A percentile compares a stretch with the other conserved stretches of the same genome.
Evolutionary conservation across 148 eudicot genomes (phyloP).

Genomic region (Bassia scoparia): DNA sequence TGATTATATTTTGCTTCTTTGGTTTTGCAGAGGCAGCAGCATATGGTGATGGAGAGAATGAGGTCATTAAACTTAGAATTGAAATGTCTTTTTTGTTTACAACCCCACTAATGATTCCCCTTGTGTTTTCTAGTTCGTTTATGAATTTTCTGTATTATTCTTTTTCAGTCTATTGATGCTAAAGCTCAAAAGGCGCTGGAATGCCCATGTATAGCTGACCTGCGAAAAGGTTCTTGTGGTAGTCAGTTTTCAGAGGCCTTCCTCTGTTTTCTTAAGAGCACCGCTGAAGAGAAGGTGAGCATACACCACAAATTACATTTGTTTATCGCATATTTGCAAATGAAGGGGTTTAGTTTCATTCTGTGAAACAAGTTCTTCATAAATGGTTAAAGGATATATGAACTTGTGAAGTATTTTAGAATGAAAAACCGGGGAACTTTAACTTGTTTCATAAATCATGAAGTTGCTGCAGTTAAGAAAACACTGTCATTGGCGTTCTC

Average conservation of each 20-base stretch:
- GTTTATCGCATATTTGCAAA: background rate
- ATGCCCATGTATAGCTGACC: slow-evolving; percentile 86
- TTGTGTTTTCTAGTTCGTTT: slow-evolving; percentile 1
- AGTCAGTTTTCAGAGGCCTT: slow-evolving; percentile 83
- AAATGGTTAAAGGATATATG: background rate
- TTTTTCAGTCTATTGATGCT: slow-evolving; percentile 62
- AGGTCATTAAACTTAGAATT: slow-evolving; percentile 34
- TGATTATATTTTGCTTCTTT: background rate
- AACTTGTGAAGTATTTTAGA: no score
- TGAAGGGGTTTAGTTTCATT: background rate
- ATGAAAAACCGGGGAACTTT: background rate
- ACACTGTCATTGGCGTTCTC: background rate
- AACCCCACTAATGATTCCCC: slow-evolving; percentile 9
- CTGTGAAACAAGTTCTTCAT: background rate
- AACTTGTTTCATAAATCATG: background rate
- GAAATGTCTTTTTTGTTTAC: slow-evolving; percentile 15
- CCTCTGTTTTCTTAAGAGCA: slow-evolving; percentile 85
- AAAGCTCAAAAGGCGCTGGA: slow-evolving; percentile 78
- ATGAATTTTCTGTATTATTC: slow-evolving; percentile 13
- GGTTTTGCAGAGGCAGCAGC: slow-evolving; percentile 74
- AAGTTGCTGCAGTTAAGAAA: background rate
- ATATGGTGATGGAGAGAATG: slow-evolving; percentile 52
- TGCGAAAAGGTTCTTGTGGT: slow-evolving; percentile 76
- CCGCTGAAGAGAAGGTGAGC: slow-evolving; percentile 73
- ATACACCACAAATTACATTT: background rate